These are phyloP conservation scores for Cryptosporidium viatorum DNA, from an alignment of 169 alveolate genomes.

Conservation along the genomic window DNA sequence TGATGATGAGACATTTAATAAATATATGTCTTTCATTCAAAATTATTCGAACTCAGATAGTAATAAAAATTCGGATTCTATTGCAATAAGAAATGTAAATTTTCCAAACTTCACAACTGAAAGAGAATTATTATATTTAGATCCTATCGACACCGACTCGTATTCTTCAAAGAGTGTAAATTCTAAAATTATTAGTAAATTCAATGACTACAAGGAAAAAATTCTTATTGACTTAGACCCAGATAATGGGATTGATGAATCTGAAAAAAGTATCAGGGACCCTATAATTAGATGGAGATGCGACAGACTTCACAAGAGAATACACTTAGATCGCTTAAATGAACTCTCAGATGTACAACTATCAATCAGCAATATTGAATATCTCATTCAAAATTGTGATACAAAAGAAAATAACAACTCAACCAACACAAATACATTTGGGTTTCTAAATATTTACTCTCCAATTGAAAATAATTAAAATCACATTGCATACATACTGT, in stretches of 20 bases:
- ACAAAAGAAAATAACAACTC: neutral
- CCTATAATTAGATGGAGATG: slow-evolving; percentile 63
- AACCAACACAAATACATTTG: neutral
- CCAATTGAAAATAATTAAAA: neutral
- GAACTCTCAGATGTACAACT: neutral
- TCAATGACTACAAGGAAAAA: slow-evolving; percentile 54
- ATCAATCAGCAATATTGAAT: slow-evolving; percentile 38
- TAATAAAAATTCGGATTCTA: neutral
- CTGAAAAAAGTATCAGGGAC: slow-evolving; percentile 55
- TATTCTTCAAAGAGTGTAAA: slow-evolving; percentile 20
- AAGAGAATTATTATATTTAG: slow-evolving; percentile 27
- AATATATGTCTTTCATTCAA: slow-evolving; percentile 30
- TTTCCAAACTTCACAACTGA: slow-evolving; percentile 60
- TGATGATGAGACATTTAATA: slow-evolving; percentile 32
- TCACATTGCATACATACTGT: neutral
- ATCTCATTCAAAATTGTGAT: neutral
- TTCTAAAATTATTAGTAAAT: slow-evolving; percentile 4
- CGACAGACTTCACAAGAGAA: slow-evolving; percentile 30
- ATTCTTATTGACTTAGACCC: slow-evolving; percentile 45
- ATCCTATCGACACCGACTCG: neutral
- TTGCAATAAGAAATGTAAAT: neutral
- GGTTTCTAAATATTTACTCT: neutral
- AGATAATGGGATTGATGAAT: slow-evolving; percentile 59
- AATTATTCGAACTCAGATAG: neutral
- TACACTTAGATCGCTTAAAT: neutral